Evolutionary conservation across 805 yeast genomes (phyloP), one percentile per base, ranked within the genome.

Genomic region (Lipomyces chichibuensis): DNA sequence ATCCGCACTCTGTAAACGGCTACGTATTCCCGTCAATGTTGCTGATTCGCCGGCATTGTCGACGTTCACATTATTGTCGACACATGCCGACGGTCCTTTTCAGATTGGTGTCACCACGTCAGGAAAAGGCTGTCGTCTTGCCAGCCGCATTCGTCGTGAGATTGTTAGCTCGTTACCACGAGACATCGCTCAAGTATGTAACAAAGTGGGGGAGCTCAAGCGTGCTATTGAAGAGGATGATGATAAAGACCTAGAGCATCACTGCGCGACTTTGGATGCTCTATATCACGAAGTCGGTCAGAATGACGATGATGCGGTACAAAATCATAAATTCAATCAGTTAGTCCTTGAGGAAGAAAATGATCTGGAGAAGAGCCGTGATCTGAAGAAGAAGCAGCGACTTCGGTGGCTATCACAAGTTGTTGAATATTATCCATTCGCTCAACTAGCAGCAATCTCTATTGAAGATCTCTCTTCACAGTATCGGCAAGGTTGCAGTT

Each of bases 121-220:
- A 32, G 96, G 97, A 0, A 90, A 90, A 78, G 97, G 98, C 3
- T 93, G 98, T 79, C 85, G 91, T 61, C 80, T 93, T 61, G 96
- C 97, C 0, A 85, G 87, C 63, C 82, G 97, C 72, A 84, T 93
- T 72, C 89, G 87, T 73, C 81, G 98, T 69, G 96, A 90, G 67
- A 78, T 91, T 54, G 85, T 86, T 0, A 73, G 72, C 49, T 77
- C 83, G 4, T 79, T 93, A 57, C 97, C 98, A 0, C 71, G 80
- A 2, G 85, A 92, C 73, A 84, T 93, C 25, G 93, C 88, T 23
- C 83, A 82, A 29, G 84, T 91, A 1, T 88, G 96, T 71, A 77
- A 80, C 17, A 87, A 86, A 64, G 85, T 93, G 58, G 97, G 97
- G 0, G 78, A 80, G 33, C 80, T 93, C 61, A 83, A 97, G 69